Evolutionary conservation across 179 eudicot genomes (phyloP).

Genomic region (Silene noctiflora): DNA sequence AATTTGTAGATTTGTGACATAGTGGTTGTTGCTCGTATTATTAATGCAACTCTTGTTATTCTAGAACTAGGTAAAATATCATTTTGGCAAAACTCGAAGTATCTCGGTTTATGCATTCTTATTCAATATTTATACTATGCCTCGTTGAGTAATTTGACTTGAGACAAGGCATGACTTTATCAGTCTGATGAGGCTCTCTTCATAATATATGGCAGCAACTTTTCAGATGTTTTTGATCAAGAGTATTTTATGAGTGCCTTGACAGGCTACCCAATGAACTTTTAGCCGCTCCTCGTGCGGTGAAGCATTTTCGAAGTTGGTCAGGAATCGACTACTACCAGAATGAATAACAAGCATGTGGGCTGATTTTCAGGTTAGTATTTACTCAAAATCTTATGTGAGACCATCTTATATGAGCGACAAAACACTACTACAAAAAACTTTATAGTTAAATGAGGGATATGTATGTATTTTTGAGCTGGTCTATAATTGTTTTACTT

Average conservation of each 20-base stretch:
- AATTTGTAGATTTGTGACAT: conserved; percentile 87
- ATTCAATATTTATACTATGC: background rate
- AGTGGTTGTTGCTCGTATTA: conserved; percentile 92
- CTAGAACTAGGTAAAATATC: conserved; percentile 96
- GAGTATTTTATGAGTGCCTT: conserved; percentile 73
- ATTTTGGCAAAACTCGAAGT: conserved; percentile 97
- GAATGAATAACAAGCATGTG: conserved; percentile 77
- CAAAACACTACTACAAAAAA: no score
- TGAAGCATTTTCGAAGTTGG: no score
- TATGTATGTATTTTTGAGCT: background rate
- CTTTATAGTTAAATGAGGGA: background rate
- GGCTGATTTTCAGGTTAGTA: conserved; percentile 57
- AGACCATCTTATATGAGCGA: no score
- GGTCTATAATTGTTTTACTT: conserved; percentile 7
- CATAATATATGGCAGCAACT: conserved; percentile 61
- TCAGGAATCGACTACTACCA: conserved; percentile 80
- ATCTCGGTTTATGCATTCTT: conserved; percentile 12
- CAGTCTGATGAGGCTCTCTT: conserved; percentile 13
- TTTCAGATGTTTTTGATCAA: conserved; percentile 89
- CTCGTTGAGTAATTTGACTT: conserved; percentile 14
- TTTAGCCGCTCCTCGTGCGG: no score
- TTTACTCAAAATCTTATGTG: background rate
- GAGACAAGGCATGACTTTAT: background rate
- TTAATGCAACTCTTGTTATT: conserved; percentile 92
- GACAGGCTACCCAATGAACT: conserved; percentile 69